Base-by-base conservation (phyloP, 1,284 basidiomycete genomes). In the Austropuccinia psidii region DNA sequence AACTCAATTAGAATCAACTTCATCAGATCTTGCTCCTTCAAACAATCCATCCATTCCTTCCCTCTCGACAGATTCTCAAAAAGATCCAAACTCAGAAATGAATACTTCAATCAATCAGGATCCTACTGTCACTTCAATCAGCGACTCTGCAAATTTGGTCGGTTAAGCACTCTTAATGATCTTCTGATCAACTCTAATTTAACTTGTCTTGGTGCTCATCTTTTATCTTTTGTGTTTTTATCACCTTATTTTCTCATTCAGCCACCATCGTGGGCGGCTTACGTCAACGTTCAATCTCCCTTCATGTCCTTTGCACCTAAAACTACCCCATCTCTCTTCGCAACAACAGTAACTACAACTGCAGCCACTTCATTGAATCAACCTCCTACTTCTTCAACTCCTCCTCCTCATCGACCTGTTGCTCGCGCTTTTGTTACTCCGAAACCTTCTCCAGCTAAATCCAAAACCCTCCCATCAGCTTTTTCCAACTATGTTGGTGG, bases 261-360 rank as follows among this genome's bases (percentile, higher is more conserved):
- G 68, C 57, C 68, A 13, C 55, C 57, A 39, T 72, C 68, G 9
- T 72, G 68, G 68, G 68, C 57, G 21, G 54, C 68, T 1, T 72
- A 60, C 41, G 43, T 41, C 27, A 43, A 72, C 43, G 45, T 58
- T 17, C 33, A 60, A 21, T 72, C 68, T 19, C 68, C 68, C 15
- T 72, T 72, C 45, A 47, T 47, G 24, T 58, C 45, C 15, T 58
- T 60, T 72, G 68, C 68, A 15, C 68, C 68, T 3, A 60, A 43
- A 17, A 11, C 68, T 3, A 72, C 37, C 15, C 31, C 37, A 4
- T 72, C 55, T 41, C 45, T 60, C 13, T 72, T 61, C 24, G 21
- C 47, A 11, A 7, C 21, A 19, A 27, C 65, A 21, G 29, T 35
- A 19, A 19, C 55, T 24, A 15, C 35, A 2, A 50, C 24, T 24